These are phyloP conservation scores for Verticillium dahliae DNA, from an alignment of 2,329 filamentous ascomycete genomes.

Conservation along the genomic window DNA sequence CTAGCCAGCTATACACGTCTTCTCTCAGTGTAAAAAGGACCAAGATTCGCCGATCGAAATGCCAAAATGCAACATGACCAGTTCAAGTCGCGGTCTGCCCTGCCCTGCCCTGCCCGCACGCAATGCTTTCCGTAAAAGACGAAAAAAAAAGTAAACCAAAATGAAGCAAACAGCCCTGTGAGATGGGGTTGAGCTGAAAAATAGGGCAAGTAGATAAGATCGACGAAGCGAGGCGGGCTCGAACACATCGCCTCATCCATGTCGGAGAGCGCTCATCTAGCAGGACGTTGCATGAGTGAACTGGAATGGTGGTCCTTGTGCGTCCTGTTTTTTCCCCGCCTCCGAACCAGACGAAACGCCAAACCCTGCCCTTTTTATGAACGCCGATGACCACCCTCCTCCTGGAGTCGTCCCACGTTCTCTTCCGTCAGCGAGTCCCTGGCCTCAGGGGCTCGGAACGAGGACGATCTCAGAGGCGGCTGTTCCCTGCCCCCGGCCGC, in stretches of 20 bases:
- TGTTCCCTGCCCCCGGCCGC: constrained; percentile 30
- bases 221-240: too few relatives aligned
- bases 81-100: neutral
- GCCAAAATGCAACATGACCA: constrained; percentile 12
- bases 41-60: constrained; percentile 4
- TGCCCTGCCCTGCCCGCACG: neutral
- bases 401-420: constrained; percentile 42
- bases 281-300: neutral
- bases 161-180: neutral
- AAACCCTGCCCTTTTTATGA: neutral
- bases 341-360: neutral
- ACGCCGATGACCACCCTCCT: constrained; percentile 18
- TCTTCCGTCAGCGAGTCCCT: constrained; percentile 45
- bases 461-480: constrained; percentile 20
- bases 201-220: too few relatives aligned
- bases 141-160: neutral
- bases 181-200: too few relatives aligned
- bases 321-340: neutral
- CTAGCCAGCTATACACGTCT: too few relatives aligned
- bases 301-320: too few relatives aligned
- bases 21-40: too few relatives aligned
- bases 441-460: constrained; percentile 22
- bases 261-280: neutral
- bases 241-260: too few relatives aligned
- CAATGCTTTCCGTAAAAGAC: neutral